Evolutionary conservation across 768 basidiomycete species (phyloP).

Genomic region (Serendipita sp.): DNA sequence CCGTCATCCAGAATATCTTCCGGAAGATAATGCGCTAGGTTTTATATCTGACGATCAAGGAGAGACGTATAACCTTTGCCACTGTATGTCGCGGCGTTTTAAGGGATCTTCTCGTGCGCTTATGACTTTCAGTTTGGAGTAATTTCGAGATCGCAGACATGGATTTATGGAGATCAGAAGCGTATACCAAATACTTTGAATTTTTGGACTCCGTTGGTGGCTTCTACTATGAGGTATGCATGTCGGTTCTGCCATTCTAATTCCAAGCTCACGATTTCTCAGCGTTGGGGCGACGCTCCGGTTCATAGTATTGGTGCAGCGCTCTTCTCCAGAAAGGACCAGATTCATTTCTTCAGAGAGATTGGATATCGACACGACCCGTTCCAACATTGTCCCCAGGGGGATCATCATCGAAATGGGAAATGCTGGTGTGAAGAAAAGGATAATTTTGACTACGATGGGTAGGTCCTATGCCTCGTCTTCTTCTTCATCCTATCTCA

Average conservation of each 20-base stretch:
- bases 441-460: constrained; percentile 39
- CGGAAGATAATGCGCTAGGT: constrained; percentile 47
- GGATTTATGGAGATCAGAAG: constrained; percentile 69
- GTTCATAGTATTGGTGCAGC: constrained; percentile 84
- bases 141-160: constrained; percentile 86
- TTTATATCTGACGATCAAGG: constrained; percentile 65
- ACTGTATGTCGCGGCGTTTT: constrained; percentile 29
- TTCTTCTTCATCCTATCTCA: neutral
- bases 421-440: constrained; percentile 74
- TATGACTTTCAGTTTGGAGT: constrained; percentile 50
- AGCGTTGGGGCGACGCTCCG: constrained; percentile 81
- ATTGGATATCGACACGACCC: constrained; percentile 89
- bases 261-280: constrained; percentile 1
- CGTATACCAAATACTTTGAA: constrained; percentile 72
- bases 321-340: constrained; percentile 75
- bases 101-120: neutral
- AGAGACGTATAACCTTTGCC: constrained; percentile 56
- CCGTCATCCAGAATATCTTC: constrained; percentile 42
- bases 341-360: constrained; percentile 90
- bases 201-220: constrained; percentile 65
- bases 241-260: neutral
- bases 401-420: constrained; percentile 53
- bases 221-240: constrained; percentile 58
- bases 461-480: neutral
- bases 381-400: constrained; percentile 83